phyloP scores from a whole-genome alignment of 1,284 basidiomycete genomes.

The Ceratobasidium sp. region DNA sequence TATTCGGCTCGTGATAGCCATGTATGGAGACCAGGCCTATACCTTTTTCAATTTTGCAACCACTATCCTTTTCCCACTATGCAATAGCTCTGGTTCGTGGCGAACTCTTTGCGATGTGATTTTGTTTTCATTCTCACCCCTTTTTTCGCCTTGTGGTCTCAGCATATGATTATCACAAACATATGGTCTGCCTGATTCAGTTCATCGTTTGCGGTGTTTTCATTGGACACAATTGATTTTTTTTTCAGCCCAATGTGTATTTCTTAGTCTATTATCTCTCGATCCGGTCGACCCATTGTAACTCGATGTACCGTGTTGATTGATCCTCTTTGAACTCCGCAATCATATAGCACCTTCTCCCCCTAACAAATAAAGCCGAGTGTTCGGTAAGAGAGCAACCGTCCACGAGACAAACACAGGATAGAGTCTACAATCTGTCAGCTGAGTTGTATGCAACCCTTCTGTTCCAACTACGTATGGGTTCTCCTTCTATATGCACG shows the following conservation, averaged over 20 bases:
- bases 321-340: constrained; percentile 16
- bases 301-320: constrained; percentile 9
- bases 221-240: neutral
- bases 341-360: neutral
- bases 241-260: constrained; percentile 6
- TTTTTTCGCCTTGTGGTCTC: neutral
- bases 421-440: neutral
- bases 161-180: constrained; percentile 1
- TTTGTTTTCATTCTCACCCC: neutral
- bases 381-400: constrained; percentile 6
- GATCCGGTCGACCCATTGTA: constrained; percentile 8
- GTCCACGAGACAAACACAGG: constrained; percentile 17
- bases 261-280: neutral
- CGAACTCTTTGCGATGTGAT: neutral
- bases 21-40: neutral
- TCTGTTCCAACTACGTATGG: neutral
- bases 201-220: neutral
- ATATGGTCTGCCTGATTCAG: neutral
- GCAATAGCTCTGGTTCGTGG: neutral
- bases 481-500: neutral
- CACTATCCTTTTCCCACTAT: neutral
- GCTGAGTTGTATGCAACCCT: constrained; percentile 7
- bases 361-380: constrained; percentile 3
- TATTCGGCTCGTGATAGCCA: constrained; percentile 13
- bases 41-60: neutral